Base-by-base conservation (phyloP, 2,329 filamentous ascomycete genomes). In the Aspergillus viridinutans region DNA sequence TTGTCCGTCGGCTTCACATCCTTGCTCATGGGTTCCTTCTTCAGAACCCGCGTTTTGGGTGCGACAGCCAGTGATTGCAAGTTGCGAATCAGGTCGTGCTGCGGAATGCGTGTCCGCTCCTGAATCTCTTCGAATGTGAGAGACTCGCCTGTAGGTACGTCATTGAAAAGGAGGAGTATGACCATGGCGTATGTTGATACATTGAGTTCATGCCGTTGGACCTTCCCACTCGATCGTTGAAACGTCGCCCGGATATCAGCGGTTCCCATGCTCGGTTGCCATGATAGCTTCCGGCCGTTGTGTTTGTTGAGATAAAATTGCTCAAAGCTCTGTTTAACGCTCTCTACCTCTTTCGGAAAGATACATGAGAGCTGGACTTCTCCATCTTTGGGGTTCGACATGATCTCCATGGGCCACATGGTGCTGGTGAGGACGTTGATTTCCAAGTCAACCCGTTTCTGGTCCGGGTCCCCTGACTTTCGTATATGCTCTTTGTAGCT, bases 141-240 rank as follows among this genome's bases (percentile, higher is more conserved):
- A 21, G 73, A 77, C 53, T 80, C 72, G 29, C 76, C 79, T 0
- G 76, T 65, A 2, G 78, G 72, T 0, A 95, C 68, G 40, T 93
- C 86, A 67, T 97, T 97, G 81, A 97, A 99, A 0, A 97, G 83
- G 48, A 96, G 74, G 21, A 99, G 76, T 25, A 97, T 86, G 21
- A 97, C 78, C 90, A 97, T 96, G 66, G 87, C 91, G 71, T 94
- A 94, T 0, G 94, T 97, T 1, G 92, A 89, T 21, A 96, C 92
- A 59, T 92, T 96, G 55, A 99, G 80, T 67, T 99, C 94, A 69
- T 97, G 93, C 38, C 88, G 86, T 35, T 86, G 84, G 12, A 86
- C 83, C 67, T 92, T 92, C 35, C 89, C 88, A 42, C 85, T 82
- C 1, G 70, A 90, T 80, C 67, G 85, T 83, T 35, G 88, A 87